Evolutionary conservation across 192 early-diverging fungal genomes (phyloP), one percentile per base, ranked within the genome.

Genomic region (Coemansia sp.): DNA sequence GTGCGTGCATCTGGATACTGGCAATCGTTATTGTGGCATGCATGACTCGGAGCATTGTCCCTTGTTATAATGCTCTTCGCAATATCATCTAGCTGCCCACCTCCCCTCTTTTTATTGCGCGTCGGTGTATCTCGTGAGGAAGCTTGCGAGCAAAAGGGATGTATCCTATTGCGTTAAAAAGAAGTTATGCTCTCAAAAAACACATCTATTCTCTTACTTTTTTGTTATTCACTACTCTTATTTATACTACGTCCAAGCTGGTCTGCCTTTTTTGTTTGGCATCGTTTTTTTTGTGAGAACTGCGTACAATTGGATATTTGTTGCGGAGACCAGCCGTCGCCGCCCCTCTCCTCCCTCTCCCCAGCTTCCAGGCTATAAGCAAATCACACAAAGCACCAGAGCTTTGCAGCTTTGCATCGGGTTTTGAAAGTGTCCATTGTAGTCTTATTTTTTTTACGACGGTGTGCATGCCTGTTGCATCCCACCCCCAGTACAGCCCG

Each of bases 1-100:
- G 61, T 30, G 61, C 61, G 61, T 62, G 61, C 61, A 62, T 50
- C 22, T 30, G 9, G 59, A 48, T 54, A 33, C 11, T 23, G 2
- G 45, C 45, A 48, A 6, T 25, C 45, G 2, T 25, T 10, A 17
- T 41, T 13, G 38, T 4, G 9, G 38, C 38, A 41, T 41, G 38
- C 38, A 41, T 17, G 4, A 41, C 17, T 4, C 5, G 15, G 38
- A 13, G 38, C 15, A 41, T n/a, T n/a, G n/a, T n/a, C n/a, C n/a
- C n/a, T n/a, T n/a, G n/a, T n/a, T n/a, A n/a, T n/a, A n/a, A n/a
- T n/a, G n/a, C n/a, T n/a, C n/a, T n/a, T n/a, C n/a, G n/a, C n/a
- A n/a, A n/a, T n/a, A n/a, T n/a, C n/a, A n/a, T n/a, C n/a, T n/a
- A n/a, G n/a, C n/a, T n/a, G n/a, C n/a, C n/a, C n/a, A n/a, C n/a